Percentiles rank a stretch among this genome's conserved stretches.
Evolutionary conservation across 139 green algal species (phyloP).

Genomic region (Chlamydomonas sp.): DNA sequence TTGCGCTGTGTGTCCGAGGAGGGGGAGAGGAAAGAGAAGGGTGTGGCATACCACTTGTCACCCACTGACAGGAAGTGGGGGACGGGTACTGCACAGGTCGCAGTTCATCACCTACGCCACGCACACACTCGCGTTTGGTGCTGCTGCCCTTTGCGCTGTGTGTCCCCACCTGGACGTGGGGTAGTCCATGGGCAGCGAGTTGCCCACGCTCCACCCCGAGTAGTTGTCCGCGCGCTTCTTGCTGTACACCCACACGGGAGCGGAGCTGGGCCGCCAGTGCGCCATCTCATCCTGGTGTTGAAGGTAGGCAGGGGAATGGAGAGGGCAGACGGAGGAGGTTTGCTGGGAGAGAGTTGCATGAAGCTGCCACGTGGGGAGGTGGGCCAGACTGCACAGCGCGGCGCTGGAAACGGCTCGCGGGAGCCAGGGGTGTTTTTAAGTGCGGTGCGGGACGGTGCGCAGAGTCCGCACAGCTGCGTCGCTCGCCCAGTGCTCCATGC

Average conservation of each 20-base stretch:
- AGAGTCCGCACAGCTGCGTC: not conserved
- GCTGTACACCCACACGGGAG: not conserved
- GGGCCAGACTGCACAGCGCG: not conserved
- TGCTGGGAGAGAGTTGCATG: not conserved
- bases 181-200: constrained; percentile 3
- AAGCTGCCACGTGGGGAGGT: not conserved
- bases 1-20: no score
- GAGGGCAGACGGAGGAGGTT: not conserved
- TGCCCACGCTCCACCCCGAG: constrained; percentile 30
- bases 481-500: not conserved
- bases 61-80: no score
- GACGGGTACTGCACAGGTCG: no score
- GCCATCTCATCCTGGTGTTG: constrained; percentile 2
- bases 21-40: no score
- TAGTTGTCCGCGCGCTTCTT: constrained; percentile 5
- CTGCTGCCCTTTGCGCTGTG: no score
- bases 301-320: no score
- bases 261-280: not conserved
- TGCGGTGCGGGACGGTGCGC: not conserved
- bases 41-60: no score
- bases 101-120: no score
- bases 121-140: no score
- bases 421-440: no score
- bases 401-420: no score
- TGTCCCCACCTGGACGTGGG: constrained; percentile 1